Evolutionary conservation across 768 basidiomycete genomes (phyloP).

Genomic region (Suillus sp.): DNA sequence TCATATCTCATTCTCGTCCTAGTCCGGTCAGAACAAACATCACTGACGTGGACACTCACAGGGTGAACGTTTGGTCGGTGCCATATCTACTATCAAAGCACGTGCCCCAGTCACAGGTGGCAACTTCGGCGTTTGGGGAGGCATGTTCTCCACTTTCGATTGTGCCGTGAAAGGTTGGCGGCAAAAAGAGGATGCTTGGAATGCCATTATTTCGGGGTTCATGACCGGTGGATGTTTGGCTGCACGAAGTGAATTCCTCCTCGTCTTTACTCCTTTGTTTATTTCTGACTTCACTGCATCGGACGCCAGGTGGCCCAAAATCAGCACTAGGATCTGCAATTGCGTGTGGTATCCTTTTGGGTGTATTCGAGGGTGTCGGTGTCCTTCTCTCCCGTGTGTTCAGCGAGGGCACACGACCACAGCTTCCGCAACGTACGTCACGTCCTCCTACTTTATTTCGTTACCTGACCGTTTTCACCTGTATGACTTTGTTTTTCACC

Average conservation of each 20-base stretch:
- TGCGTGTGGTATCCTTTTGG: slow-evolving; percentile 93
- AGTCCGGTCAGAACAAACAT: neutral
- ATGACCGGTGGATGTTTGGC: slow-evolving; percentile 97
- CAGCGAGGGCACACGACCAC: slow-evolving; percentile 79
- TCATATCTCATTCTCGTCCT: neutral
- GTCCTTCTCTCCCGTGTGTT: slow-evolving; percentile 89
- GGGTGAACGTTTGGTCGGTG: slow-evolving; percentile 95
- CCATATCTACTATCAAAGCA: slow-evolving; percentile 95
- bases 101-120: slow-evolving; percentile 98
- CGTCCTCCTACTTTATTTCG: neutral
- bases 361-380: slow-evolving; percentile 94
- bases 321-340: slow-evolving; percentile 91
- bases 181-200: slow-evolving; percentile 99
- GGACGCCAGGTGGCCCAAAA: slow-evolving; percentile 78
- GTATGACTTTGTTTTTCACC: neutral
- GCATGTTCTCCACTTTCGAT: slow-evolving; percentile 98
- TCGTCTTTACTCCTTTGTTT: neutral
- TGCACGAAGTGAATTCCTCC: slow-evolving; percentile 73
- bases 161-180: slow-evolving; percentile 96
- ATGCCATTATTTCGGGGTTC: slow-evolving; percentile 97
- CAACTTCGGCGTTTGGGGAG: slow-evolving; percentile 95
- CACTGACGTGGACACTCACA: slow-evolving; percentile 30
- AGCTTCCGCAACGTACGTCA: slow-evolving; percentile 73
- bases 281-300: neutral
- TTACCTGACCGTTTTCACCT: slow-evolving; percentile 1